Conservation (phyloP, 805 yeast genomes). For the Schwanniomyces occidentalis region DNA sequence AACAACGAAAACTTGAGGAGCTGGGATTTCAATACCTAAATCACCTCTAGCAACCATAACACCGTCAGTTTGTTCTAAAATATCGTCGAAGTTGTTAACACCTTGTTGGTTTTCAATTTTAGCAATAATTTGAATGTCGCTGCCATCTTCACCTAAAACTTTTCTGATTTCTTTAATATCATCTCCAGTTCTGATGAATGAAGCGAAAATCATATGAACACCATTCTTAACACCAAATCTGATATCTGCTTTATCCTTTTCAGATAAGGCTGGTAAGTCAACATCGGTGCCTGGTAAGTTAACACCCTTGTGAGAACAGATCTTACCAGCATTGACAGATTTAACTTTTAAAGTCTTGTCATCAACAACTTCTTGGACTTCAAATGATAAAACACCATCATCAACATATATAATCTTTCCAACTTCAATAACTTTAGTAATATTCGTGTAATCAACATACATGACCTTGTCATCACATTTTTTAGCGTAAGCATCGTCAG, state of each 20-base stretch:
- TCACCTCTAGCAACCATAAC: slow-evolving; percentile 99
- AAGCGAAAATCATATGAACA: slow-evolving; percentile 98
- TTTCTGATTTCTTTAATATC: slow-evolving; percentile 89
- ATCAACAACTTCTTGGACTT: slow-evolving; percentile 82
- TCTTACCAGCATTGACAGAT: slow-evolving; percentile 92
- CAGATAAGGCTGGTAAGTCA: slow-evolving; percentile 96
- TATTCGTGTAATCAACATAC: slow-evolving; percentile 94
- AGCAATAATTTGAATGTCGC: slow-evolving; percentile 91
- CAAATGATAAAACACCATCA: slow-evolving; percentile 96
- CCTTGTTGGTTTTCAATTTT: slow-evolving; percentile 99
- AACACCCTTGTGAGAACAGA: slow-evolving; percentile 98
- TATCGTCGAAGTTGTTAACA: slow-evolving; percentile 98
- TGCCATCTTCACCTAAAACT: slow-evolving; percentile 96
- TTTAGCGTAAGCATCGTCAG: slow-evolving; percentile 77
- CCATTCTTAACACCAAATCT: slow-evolving; percentile 95
- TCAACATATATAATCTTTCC: slow-evolving; percentile 95
- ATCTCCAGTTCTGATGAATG: slow-evolving; percentile 92
- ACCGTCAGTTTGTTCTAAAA: slow-evolving; percentile 93
- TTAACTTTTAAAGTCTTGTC: slow-evolving; percentile 79
- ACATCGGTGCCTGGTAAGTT: slow-evolving; percentile 99
- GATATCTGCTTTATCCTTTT: slow-evolving; percentile 92
- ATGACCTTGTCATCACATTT: slow-evolving; percentile 75
- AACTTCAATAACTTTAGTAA: slow-evolving; percentile 84
- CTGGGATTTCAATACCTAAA: slow-evolving; percentile 98
- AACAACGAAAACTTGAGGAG: slow-evolving; percentile 96